Percentiles rank a stretch among this genome's conserved stretches.
Conservation (phyloP, 345 rosid genomes). For the Melastoma malabathricum region DNA sequence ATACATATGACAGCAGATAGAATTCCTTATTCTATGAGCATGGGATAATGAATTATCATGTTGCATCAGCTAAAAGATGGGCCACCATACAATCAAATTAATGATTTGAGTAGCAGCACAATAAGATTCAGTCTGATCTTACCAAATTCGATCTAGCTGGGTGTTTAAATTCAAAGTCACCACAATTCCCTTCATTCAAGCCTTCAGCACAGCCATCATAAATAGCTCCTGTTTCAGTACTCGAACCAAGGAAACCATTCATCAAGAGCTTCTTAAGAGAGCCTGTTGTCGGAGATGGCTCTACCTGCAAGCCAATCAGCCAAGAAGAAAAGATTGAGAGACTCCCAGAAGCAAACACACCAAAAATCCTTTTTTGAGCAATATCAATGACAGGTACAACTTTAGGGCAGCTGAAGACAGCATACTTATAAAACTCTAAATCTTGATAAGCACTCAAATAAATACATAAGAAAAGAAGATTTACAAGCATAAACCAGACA, state of each 20-base stretch:
- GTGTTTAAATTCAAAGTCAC: slow-evolving; percentile 70
- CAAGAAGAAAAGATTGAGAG: slow-evolving; percentile 9
- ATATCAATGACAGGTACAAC: background rate
- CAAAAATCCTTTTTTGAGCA: background rate
- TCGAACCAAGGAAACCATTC: slow-evolving; percentile 24
- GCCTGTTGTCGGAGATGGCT: slow-evolving; percentile 96
- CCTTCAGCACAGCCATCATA: slow-evolving; percentile 22
- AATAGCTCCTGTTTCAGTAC: slow-evolving; percentile 22
- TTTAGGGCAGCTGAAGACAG: background rate
- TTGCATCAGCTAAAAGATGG: background rate
- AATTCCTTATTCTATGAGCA: background rate
- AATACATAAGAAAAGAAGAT: too few species aligned
- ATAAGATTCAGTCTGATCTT: slow-evolving; percentile 8
- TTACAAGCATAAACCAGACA: too few species aligned
- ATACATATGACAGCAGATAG: too few species aligned
- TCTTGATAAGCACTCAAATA: background rate
- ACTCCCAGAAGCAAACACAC: slow-evolving; percentile 1
- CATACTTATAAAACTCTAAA: background rate
- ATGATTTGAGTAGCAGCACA: background rate
- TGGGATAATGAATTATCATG: background rate
- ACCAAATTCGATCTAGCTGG: slow-evolving; percentile 60
- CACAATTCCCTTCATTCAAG: slow-evolving; percentile 32
- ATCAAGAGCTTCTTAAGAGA: slow-evolving; percentile 55
- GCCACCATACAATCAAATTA: background rate
- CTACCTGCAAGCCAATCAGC: slow-evolving; percentile 45